phyloP scores from a whole-genome alignment of 2,329 filamentous ascomycete species.

The Aureobasidium leucospermi region DNA sequence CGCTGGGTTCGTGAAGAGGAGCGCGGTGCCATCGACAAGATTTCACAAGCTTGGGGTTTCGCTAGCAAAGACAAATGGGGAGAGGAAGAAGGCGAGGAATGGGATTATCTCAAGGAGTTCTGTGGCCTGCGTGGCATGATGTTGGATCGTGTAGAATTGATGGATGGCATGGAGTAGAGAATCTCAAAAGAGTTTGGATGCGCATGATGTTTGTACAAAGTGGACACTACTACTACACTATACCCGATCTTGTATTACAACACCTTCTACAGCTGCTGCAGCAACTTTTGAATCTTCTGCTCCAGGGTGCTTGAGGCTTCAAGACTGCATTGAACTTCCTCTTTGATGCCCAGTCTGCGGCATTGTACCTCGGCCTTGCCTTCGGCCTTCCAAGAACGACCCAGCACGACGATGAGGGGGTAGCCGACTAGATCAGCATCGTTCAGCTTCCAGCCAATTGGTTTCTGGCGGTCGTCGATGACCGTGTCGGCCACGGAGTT shows the following conservation, averaged over 20 bases:
- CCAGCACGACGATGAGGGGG: constrained; percentile 73
- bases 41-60: constrained; percentile 89
- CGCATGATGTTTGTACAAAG: neutral
- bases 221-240: neutral
- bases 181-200: neutral
- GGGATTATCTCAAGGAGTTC: constrained; percentile 79
- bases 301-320: constrained; percentile 32
- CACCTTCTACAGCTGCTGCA: constrained; percentile 44
- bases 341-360: constrained; percentile 56
- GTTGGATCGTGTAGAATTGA: constrained; percentile 78
- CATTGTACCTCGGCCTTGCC: constrained; percentile 71
- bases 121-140: constrained; percentile 80
- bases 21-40: constrained; percentile 73
- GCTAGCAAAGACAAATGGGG: constrained; percentile 70
- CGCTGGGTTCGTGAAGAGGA: constrained; percentile 89
- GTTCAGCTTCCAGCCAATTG: constrained; percentile 75
- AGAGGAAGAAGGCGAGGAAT: constrained; percentile 85
- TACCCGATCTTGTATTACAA: neutral
- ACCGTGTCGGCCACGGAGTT: constrained; percentile 29
- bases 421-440: constrained; percentile 89
- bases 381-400: constrained; percentile 57
- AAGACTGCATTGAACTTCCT: constrained; percentile 47
- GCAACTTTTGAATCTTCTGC: constrained; percentile 39
- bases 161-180: constrained; percentile 77
- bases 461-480: constrained; percentile 61